Evolutionary conservation across 176 grass and related monocot genomes (phyloP).

Genomic region (Musa beccarii): DNA sequence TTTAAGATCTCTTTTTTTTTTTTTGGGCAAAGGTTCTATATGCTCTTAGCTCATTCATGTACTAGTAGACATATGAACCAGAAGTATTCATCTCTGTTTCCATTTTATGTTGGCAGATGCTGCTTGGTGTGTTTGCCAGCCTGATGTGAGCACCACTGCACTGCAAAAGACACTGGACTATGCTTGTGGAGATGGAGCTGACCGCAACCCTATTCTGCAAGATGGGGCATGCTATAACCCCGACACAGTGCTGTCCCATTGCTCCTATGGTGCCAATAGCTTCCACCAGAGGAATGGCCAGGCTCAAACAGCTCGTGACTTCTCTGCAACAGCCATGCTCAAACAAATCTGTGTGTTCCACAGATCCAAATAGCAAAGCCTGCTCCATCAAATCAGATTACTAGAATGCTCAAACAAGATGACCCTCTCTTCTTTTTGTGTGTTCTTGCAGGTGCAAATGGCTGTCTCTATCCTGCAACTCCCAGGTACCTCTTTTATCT

Average conservation of each 20-base stretch:
- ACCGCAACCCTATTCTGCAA: neutral
- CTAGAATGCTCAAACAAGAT: neutral
- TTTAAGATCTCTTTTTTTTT: too few species aligned
- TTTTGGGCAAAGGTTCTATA: too few species aligned
- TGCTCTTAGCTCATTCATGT: too few species aligned
- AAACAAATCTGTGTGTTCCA: neutral
- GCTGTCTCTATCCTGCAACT: conserved; percentile 13
- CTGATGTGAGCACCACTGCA: neutral
- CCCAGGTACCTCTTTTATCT: conserved; percentile 10
- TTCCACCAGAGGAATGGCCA: conserved; percentile 4
- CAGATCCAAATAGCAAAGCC: neutral
- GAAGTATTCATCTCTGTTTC: neutral
- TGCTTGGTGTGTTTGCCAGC: conserved; percentile 3
- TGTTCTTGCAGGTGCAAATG: conserved; percentile 1
- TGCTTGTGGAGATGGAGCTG: conserved; percentile 12
- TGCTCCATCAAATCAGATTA: neutral
- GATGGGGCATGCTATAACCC: neutral
- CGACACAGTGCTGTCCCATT: neutral
- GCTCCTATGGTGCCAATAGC: conserved; percentile 1
- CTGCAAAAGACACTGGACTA: conserved; percentile 15
- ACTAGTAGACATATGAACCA: too few species aligned
- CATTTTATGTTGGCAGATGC: neutral
- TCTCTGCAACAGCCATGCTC: neutral
- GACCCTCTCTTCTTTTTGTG: neutral
- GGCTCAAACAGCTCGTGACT: conserved; percentile 1